Evolutionary conservation across 1,284 basidiomycete species (phyloP).

Genomic region (Paramarasmius palmivorus): DNA sequence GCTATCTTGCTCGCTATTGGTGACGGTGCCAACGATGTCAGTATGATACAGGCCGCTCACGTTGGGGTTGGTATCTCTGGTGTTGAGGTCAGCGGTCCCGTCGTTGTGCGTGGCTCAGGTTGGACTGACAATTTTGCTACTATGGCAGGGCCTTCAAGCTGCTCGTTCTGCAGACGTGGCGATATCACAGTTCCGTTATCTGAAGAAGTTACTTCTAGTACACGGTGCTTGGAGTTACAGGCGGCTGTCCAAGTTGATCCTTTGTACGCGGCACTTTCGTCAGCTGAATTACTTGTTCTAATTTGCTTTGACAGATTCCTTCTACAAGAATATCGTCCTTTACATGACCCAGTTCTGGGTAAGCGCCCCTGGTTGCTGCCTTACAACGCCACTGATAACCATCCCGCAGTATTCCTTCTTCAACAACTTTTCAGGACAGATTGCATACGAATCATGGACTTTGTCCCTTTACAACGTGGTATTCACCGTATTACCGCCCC

Average conservation of each 20-base stretch:
- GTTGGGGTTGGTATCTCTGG: constrained; percentile 98
- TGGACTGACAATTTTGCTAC: not conserved
- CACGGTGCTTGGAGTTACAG: constrained; percentile 99
- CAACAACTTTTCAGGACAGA: constrained; percentile 98
- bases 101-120: too few relatives aligned
- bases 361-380: constrained; percentile 26
- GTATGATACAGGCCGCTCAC: constrained; percentile 96
- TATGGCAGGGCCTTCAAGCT: constrained; percentile 85
- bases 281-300: not conserved
- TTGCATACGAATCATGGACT: constrained; percentile 98
- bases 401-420: constrained; percentile 86
- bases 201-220: constrained; percentile 94
- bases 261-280: constrained; percentile 61
- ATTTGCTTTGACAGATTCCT: constrained; percentile 64
- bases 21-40: constrained; percentile 96
- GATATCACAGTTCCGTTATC: constrained; percentile 96
- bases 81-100: constrained; percentile 68
- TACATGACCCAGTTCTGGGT: constrained; percentile 99
- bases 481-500: constrained; percentile 93
- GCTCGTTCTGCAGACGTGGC: constrained; percentile 96
- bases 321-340: constrained; percentile 96
- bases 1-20: constrained; percentile 94
- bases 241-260: constrained; percentile 90
- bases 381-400: constrained; percentile 1
- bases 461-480: constrained; percentile 92